These are phyloP conservation scores for Glebionis coronaria DNA, from an alignment of 129 eudicot species.

Conservation along the genomic window DNA sequence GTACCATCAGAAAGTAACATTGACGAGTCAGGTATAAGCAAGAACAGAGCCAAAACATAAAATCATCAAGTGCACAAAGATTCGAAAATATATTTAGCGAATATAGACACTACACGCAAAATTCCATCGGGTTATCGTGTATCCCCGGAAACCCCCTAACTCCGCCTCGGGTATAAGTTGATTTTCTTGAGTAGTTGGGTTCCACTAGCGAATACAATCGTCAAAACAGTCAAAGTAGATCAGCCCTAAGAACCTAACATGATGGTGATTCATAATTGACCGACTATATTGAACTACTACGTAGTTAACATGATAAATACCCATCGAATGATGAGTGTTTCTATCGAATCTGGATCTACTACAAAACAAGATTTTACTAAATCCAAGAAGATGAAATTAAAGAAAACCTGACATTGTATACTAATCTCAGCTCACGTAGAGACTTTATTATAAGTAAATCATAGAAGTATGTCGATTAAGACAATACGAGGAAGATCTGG, in stretches of 20 bases:
- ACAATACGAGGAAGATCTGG: conserved; percentile 28
- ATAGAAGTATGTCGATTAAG: conserved; percentile 26
- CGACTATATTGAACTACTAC: no score
- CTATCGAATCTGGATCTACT: conserved; percentile 8
- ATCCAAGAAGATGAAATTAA: conserved; percentile 23
- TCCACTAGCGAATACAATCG: conserved; percentile 25
- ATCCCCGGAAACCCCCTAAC: no score
- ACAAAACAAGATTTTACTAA: conserved; percentile 19
- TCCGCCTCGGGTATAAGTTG: conserved; percentile 6
- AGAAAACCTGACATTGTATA: conserved; percentile 27
- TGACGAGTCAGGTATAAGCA: background rate
- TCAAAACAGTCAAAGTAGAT: conserved; percentile 13
- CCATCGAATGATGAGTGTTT: conserved; percentile 19
- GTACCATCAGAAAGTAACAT: background rate
- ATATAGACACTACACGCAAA: no score
- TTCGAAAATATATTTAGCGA: no score
- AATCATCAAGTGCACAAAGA: no score
- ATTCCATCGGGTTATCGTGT: no score
- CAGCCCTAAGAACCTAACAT: conserved; percentile 23
- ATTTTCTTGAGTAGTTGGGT: conserved; percentile 22
- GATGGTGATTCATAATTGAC: conserved; percentile 24
- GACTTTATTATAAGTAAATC: conserved; percentile 39
- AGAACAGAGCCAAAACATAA: no score
- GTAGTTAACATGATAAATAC: conserved; percentile 17
- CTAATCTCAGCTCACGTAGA: conserved; percentile 29